Evolutionary conservation across 345 rosid genomes (phyloP).

Genomic region (Orychophragmus violaceus): DNA sequence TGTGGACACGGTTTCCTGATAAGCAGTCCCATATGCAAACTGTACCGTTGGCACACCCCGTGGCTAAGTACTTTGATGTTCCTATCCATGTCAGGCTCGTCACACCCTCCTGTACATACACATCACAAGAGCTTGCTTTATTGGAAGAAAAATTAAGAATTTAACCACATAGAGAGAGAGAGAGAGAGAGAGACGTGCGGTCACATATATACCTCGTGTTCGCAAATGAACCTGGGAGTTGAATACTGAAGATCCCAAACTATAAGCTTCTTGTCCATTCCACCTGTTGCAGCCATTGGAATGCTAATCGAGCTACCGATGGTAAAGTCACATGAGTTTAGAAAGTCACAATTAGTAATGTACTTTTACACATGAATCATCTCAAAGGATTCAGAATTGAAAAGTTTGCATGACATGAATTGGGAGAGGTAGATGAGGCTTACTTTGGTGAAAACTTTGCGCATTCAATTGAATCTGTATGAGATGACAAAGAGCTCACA

Average conservation of each 20-base stretch:
- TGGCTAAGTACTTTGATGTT: slow-evolving; percentile 54
- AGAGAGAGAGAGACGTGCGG: no score
- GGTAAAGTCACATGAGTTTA: no score
- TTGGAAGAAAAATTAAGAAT: no score
- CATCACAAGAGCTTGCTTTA: no score
- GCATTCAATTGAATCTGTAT: slow-evolving; percentile 69
- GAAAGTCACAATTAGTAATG: no score
- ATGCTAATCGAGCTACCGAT: slow-evolving; percentile 31
- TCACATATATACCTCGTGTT: slow-evolving; percentile 69
- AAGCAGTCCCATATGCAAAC: slow-evolving; percentile 80
- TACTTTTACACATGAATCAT: no score
- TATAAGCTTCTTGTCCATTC: slow-evolving; percentile 76
- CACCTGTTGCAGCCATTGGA: slow-evolving; percentile 81
- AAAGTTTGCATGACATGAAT: no score
- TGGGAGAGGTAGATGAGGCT: no score
- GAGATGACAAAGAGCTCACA: slow-evolving; percentile 60
- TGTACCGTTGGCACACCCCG: slow-evolving; percentile 73
- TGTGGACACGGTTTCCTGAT: slow-evolving; percentile 58
- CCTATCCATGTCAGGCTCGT: slow-evolving; percentile 80
- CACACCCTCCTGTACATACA: slow-evolving; percentile 56
- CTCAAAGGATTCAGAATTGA: no score
- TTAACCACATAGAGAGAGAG: no score
- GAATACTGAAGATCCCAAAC: slow-evolving; percentile 88
- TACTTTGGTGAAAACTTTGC: slow-evolving; percentile 51
- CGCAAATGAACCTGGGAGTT: slow-evolving; percentile 58